Evolutionary conservation across 108 stramenopile genomes (phyloP), one percentile per base, ranked within the genome.

Genomic region (Skeletonema potamos): DNA sequence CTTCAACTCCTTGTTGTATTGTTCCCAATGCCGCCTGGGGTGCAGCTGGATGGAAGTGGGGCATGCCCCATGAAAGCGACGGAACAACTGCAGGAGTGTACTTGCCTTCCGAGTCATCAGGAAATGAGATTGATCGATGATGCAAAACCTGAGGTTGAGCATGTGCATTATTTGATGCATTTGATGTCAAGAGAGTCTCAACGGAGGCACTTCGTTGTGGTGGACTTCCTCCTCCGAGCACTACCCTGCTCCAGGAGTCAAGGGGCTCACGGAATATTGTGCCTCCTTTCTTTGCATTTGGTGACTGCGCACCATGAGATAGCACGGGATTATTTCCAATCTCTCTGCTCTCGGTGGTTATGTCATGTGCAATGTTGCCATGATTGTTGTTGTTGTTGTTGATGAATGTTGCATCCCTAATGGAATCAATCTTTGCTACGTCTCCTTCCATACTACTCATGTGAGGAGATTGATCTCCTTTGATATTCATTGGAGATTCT

Each of bases 151-250:
- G 24, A 48, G 36, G 17, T 2, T 11, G 60, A 39, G 46, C 43
- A 33, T 43, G 54, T 22, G 46, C 43, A 33, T 43, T 33, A 11
- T 70, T 54, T 39, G 32, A 26, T 32, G 39, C 63, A 54, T 81
- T 81, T 34, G 79, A 73, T 26, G 79, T 61, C 63, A 66, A 57
- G 30, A 80, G n/a, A 27, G 79, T 81, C 68, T 81, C 73, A 32
- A 57, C 68, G 1, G 79, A 74, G 11, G 9, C 30, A 27, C 37
- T 70, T 41, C 39, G 15, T 41, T 13, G 39, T 41, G 39, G 39
- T n/a, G 39, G 39, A 15, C 15, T 41, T 41, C 39, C 39, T 41
- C 59, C 26, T 22, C 46, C 43, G 34, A 27, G 24, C 41, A 54
- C 46, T 58, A 80, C 56, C 29, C 68, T 73, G 62, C 79, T 80